Conservation (phyloP, 768 basidiomycete genomes). For the Pisolithus orientalis region DNA sequence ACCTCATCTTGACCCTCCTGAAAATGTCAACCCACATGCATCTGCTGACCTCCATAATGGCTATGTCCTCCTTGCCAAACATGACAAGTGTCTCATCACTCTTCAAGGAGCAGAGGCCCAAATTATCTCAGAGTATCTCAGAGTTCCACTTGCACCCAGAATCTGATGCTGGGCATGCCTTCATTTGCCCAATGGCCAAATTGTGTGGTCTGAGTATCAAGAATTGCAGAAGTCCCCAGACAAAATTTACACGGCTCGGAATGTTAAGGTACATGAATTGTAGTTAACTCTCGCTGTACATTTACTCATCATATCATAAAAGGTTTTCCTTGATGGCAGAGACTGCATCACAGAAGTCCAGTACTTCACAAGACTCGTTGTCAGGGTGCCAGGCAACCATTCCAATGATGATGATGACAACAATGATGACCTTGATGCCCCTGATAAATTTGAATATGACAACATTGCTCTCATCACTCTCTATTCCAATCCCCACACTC, state of each 20-base stretch:
- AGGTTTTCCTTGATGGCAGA: not conserved
- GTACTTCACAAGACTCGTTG: not conserved
- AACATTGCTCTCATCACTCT: too few species aligned
- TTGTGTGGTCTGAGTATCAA: not conserved
- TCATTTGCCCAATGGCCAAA: not conserved
- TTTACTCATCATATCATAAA: too few species aligned
- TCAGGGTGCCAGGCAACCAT: not conserved
- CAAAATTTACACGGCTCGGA: not conserved
- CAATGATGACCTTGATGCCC: too few species aligned
- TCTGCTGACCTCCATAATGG: not conserved
- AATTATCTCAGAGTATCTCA: not conserved
- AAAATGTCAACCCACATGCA: not conserved
- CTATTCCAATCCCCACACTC: too few species aligned
- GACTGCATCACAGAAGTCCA: not conserved
- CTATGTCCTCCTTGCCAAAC: not conserved
- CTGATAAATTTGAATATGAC: too few species aligned
- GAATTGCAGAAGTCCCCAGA: not conserved
- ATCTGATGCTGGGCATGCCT: not conserved
- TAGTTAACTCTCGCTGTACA: not conserved
- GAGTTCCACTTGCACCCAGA: not conserved
- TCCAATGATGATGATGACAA: too few species aligned
- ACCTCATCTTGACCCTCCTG: slow-evolving; percentile 4
- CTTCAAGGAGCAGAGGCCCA: not conserved
- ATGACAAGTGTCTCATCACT: not conserved
- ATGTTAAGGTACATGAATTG: not conserved